Percentiles rank a stretch among this genome's conserved stretches.
Conservation (phyloP, 2,329 filamentous ascomycete genomes). For the Stenocarpella maydis region DNA sequence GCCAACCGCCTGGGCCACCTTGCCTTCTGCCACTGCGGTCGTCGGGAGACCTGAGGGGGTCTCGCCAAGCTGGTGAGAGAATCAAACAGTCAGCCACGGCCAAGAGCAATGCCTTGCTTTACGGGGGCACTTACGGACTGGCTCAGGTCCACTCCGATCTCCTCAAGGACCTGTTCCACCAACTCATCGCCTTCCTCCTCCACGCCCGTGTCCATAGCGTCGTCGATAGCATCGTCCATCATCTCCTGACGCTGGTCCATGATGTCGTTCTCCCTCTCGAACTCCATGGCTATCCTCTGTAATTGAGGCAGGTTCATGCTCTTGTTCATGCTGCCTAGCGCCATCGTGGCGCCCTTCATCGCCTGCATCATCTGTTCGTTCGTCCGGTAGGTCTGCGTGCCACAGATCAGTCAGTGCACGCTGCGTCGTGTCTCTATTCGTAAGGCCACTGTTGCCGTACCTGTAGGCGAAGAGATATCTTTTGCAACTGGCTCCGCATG, state of each 20-base stretch:
- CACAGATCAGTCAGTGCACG: slow-evolving; percentile 2
- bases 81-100: slow-evolving; percentile 39
- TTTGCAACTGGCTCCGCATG: slow-evolving; percentile 96
- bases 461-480: slow-evolving; percentile 94
- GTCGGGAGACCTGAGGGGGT: slow-evolving; percentile 86
- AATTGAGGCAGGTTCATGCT: slow-evolving; percentile 97
- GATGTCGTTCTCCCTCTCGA: slow-evolving; percentile 97
- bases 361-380: slow-evolving; percentile 99
- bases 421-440: not conserved
- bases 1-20: slow-evolving; percentile 87
- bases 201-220: slow-evolving; percentile 87
- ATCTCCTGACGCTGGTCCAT: slow-evolving; percentile 99
- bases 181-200: slow-evolving; percentile 98
- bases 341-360: slow-evolving; percentile 96
- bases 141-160: slow-evolving; percentile 93
- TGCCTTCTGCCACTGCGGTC: slow-evolving; percentile 74
- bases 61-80: slow-evolving; percentile 77
- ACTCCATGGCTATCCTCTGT: slow-evolving; percentile 98
- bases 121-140: slow-evolving; percentile 73
- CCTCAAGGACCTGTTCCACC: slow-evolving; percentile 94
- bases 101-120: not conserved
- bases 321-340: slow-evolving; percentile 95
- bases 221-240: slow-evolving; percentile 99
- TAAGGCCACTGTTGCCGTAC: slow-evolving; percentile 53
- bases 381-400: slow-evolving; percentile 83